A percentile compares a stretch with the other conserved stretches of the same genome.
phyloP scores from a whole-genome alignment of 805 yeast genomes.

The Cyberlindnera mycetangii region DNA sequence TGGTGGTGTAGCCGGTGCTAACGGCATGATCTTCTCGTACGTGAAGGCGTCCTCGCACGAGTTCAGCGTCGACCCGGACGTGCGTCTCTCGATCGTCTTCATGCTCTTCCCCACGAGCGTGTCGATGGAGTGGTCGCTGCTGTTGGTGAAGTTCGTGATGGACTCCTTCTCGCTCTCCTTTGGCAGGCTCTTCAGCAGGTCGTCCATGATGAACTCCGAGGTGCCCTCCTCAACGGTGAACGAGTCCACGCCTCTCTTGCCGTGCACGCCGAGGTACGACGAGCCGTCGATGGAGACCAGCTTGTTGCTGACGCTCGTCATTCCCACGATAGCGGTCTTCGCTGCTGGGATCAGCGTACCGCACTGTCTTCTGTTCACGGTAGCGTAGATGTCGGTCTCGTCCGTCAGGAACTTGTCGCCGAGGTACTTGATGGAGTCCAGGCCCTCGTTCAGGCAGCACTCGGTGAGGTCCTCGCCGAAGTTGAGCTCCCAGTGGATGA shows the following conservation, averaged over 20 bases:
- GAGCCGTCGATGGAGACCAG: constrained; percentile 53
- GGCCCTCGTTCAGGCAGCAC: constrained; percentile 47
- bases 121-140: constrained; percentile 18
- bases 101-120: constrained; percentile 16
- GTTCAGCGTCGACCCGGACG: constrained; percentile 22
- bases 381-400: constrained; percentile 30
- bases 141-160: constrained; percentile 17
- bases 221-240: constrained; percentile 24
- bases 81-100: constrained; percentile 10
- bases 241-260: constrained; percentile 27
- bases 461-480: constrained; percentile 29
- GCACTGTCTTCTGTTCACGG: constrained; percentile 46
- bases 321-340: constrained; percentile 44
- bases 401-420: constrained; percentile 28
- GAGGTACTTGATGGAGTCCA: constrained; percentile 36
- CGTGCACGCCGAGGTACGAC: constrained; percentile 56
- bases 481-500: constrained; percentile 65
- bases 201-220: constrained; percentile 22
- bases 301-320: constrained; percentile 39
- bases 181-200: constrained; percentile 21
- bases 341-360: constrained; percentile 65
- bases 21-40: constrained; percentile 22
- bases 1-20: not conserved
- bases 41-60: too few relatives aligned
- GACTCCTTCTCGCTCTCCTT: too few relatives aligned